Evolutionary conservation across 768 basidiomycete genomes (phyloP).

Genomic region (Lepiota brunneoincarnata): DNA sequence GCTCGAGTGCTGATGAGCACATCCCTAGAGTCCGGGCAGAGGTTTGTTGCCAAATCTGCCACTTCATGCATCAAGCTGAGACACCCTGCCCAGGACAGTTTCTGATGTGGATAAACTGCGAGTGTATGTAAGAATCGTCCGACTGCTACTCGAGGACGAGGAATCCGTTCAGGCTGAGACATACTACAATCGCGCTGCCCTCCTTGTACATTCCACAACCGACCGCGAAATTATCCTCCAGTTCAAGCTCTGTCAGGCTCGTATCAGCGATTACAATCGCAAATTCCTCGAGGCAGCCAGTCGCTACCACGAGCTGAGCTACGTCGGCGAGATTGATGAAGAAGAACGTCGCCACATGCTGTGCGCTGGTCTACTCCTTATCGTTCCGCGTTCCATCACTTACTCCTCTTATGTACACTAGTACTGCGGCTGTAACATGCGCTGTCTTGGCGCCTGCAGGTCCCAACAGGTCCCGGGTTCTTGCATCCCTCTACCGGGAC

Average conservation of each 20-base stretch:
- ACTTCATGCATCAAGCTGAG: neutral
- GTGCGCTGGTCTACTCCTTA: slow-evolving; percentile 43
- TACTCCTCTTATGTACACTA: slow-evolving; percentile 26
- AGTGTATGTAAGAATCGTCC: slow-evolving; percentile 91
- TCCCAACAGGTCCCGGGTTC: slow-evolving; percentile 89
- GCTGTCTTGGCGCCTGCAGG: slow-evolving; percentile 97
- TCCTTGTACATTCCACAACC: slow-evolving; percentile 76
- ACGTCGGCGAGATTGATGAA: slow-evolving; percentile 88
- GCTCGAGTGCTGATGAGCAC: slow-evolving; percentile 92
- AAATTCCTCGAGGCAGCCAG: slow-evolving; percentile 94
- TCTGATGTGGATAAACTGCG: slow-evolving; percentile 85
- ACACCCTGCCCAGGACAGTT: slow-evolving; percentile 43
- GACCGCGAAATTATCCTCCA: slow-evolving; percentile 79
- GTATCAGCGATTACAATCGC: slow-evolving; percentile 88
- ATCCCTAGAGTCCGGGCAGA: slow-evolving; percentile 84
- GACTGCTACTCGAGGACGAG: slow-evolving; percentile 92
- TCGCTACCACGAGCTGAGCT: slow-evolving; percentile 93
- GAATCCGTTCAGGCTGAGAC: slow-evolving; percentile 98
- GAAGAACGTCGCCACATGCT: slow-evolving; percentile 89
- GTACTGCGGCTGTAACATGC: slow-evolving; percentile 90
- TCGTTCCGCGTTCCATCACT: neutral
- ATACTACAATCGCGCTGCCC: slow-evolving; percentile 94
- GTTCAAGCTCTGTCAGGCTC: slow-evolving; percentile 92
- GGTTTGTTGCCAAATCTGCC: slow-evolving; percentile 44
- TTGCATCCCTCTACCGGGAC: slow-evolving; percentile 92